phyloP scores from a whole-genome alignment of 164 flowering plant genomes.

The Sextonia rubra region DNA sequence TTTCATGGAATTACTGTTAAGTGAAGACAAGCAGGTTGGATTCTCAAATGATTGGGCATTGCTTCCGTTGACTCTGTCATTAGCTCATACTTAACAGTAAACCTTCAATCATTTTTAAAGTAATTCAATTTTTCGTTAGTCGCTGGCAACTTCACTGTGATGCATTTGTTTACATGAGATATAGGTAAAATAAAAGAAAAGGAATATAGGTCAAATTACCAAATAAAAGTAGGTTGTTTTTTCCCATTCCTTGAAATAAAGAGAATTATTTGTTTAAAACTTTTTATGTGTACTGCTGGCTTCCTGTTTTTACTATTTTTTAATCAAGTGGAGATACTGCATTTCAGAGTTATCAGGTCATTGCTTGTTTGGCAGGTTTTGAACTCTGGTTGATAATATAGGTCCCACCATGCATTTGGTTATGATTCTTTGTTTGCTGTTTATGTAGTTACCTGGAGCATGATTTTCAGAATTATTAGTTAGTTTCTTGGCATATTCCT shows the following conservation, averaged over 20 bases:
- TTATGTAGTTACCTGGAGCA: not conserved
- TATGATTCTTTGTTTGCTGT: slow-evolving; percentile 1
- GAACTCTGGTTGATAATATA: not conserved
- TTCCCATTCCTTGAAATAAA: too few relatives aligned
- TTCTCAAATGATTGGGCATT: too few relatives aligned
- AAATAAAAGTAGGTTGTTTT: too few relatives aligned
- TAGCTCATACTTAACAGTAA: not conserved
- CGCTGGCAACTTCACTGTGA: not conserved
- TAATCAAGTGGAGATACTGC: not conserved
- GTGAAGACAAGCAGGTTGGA: too few relatives aligned
- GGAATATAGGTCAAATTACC: not conserved
- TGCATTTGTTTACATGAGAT: not conserved
- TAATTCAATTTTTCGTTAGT: not conserved
- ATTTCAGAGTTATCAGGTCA: not conserved
- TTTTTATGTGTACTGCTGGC: not conserved
- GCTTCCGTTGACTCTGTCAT: too few relatives aligned
- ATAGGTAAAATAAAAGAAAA: too few relatives aligned
- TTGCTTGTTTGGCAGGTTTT: not conserved
- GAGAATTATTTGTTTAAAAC: not conserved
- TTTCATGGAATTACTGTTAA: too few relatives aligned
- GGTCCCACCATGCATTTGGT: not conserved
- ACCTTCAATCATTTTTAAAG: not conserved
- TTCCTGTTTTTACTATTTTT: not conserved
- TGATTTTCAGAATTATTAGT: not conserved
- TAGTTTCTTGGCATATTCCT: not conserved